Conservation (phyloP, 495 filamentous ascomycete species). For the Aspergillus coremiiformis region DNA sequence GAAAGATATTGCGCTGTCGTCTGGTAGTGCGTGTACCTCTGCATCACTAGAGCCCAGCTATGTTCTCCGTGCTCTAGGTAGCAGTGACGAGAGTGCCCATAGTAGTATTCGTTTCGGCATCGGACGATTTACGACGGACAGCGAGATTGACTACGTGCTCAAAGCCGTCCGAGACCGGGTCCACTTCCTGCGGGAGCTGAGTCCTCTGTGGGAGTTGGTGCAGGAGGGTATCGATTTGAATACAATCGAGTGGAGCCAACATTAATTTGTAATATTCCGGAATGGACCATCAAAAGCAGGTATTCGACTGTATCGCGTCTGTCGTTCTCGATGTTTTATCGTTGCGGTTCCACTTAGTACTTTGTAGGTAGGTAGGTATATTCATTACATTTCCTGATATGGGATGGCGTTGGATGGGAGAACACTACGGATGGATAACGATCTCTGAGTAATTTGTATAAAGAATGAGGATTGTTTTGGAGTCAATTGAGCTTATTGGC, state of each 20-base stretch:
- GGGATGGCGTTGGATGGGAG: conserved; percentile 28
- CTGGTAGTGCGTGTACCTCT: conserved; percentile 93
- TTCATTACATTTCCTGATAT: conserved; percentile 6
- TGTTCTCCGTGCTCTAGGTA: conserved; percentile 86
- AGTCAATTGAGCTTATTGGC: too few relatives aligned
- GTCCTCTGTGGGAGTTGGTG: conserved; percentile 95
- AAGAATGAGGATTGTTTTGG: conserved; percentile 9
- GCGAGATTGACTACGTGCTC: conserved; percentile 94
- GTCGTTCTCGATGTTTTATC: background rate
- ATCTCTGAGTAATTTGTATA: conserved; percentile 9
- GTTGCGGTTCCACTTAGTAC: too few relatives aligned
- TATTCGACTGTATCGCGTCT: conserved; percentile 1
- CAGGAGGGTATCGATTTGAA: conserved; percentile 94
- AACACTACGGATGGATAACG: conserved; percentile 11
- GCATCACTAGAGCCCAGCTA: conserved; percentile 95
- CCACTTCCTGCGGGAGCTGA: conserved; percentile 86
- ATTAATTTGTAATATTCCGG: conserved; percentile 39
- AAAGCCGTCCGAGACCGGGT: conserved; percentile 90
- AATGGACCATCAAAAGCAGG: conserved; percentile 2
- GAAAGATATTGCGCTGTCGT: conserved; percentile 95
- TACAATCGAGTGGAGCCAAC: conserved; percentile 97
- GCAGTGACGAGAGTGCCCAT: conserved; percentile 94
- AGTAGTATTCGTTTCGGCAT: conserved; percentile 97
- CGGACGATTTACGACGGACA: conserved; percentile 90
- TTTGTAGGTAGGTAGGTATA: too few relatives aligned